A percentile compares a stretch with the other conserved stretches of the same genome.
These are phyloP conservation scores for Acer campestre DNA, from an alignment of 345 rosid genomes.

Conservation along the genomic window DNA sequence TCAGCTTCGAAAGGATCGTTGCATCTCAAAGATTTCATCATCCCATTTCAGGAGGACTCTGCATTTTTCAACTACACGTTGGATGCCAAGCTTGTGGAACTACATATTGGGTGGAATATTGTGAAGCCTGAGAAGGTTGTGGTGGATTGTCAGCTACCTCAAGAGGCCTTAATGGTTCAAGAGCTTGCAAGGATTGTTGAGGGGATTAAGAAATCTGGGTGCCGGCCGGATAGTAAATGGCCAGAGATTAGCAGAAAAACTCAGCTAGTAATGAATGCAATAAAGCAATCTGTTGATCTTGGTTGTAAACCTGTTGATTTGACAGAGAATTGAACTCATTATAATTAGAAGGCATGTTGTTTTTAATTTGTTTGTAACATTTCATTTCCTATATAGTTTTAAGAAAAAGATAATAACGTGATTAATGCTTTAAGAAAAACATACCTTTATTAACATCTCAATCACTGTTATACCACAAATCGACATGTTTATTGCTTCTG, in stretches of 20 bases:
- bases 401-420: no score
- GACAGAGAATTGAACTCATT: no score
- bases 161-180: slow-evolving; percentile 64
- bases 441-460: no score
- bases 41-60: slow-evolving; percentile 58
- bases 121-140: slow-evolving; percentile 47
- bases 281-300: no score
- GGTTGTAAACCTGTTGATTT: no score
- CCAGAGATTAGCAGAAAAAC: slow-evolving; percentile 63
- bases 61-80: slow-evolving; percentile 50
- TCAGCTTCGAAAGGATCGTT: slow-evolving; percentile 52
- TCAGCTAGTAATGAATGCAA: slow-evolving; percentile 38
- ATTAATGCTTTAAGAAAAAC: no score
- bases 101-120: slow-evolving; percentile 64
- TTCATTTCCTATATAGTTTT: no score
- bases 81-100: slow-evolving; percentile 51
- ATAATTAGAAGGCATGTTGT: no score
- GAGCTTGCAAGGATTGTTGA: slow-evolving; percentile 47
- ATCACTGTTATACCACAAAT: no score
- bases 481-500: no score
- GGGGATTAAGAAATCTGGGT: slow-evolving; percentile 29
- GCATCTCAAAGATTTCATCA: slow-evolving; percentile 50
- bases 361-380: no score
- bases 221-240: slow-evolving; percentile 49
- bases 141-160: slow-evolving; percentile 43